Evolutionary conservation across 306 rosid species (phyloP), one percentile per base, ranked within the genome.

Genomic region (Cucumis melo): DNA sequence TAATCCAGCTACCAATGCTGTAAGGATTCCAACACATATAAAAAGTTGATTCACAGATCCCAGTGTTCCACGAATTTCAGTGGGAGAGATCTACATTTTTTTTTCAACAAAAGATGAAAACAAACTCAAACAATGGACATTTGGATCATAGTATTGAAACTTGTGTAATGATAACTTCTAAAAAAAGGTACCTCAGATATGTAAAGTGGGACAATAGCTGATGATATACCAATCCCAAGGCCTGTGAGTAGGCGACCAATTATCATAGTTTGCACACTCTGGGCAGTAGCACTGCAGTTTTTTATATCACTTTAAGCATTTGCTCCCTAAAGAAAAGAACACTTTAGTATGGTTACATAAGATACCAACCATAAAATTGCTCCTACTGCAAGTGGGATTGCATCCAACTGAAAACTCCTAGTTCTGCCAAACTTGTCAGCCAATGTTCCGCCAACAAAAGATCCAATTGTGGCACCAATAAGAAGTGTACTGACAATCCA

Each of bases 361-460:
- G 57, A 70, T 48, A 82, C 88, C 51, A 75, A 93, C 98, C 97
- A 88, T 67, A 93, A 89, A 82, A 86, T 85, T 76, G 92, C 92
- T 77, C 98, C 98, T 75, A 93, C 27, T 23, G 92, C 68, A 41
- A 93, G 88, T 7, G 98, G 98, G 73, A 93, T 90, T 21, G 87
- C 97, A 80, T 93, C 96, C 78, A 93, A 81, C 84, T 91, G 98
- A 82, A 93, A 93, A 63, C 96, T 90, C 80, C 85, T 86, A 20
- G 92, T 88, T 82, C 98, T 80, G 72, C 98, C 98, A 38, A 93
- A 91, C 82, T 93, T 93, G 82, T 93, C 98, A 36, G 98, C 98
- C 81, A 93, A 85, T 42, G 97, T 58, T 75, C 98, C 98, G 64
- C 98, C 98, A 14, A 92, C 91, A 77, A 93, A 90, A 27, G 98